These are phyloP conservation scores for Meira miltonrushii DNA, from an alignment of 1,284 basidiomycete genomes.

Conservation along the genomic window DNA sequence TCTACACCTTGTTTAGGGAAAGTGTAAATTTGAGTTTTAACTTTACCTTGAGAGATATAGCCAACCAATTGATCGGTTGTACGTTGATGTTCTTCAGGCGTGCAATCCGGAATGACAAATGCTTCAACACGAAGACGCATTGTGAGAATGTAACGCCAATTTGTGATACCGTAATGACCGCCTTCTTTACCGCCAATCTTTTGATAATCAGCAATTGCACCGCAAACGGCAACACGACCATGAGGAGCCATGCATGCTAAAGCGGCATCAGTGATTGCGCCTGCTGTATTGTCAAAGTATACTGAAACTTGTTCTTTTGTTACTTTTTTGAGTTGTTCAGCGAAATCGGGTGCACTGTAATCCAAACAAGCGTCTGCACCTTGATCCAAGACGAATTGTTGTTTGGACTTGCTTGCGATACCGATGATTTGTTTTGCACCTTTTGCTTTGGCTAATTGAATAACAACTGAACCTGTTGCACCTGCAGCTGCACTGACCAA, in stretches of 20 bases:
- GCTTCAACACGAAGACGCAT: not conserved
- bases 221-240: conserved; percentile 15
- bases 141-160: conserved; percentile 6
- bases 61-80: conserved; percentile 1
- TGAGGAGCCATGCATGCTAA: conserved; percentile 11
- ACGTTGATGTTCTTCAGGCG: not conserved
- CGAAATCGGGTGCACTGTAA: conserved; percentile 6
- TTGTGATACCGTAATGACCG: conserved; percentile 5
- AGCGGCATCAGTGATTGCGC: conserved; percentile 15
- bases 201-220: conserved; percentile 12
- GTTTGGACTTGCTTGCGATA: conserved; percentile 8
- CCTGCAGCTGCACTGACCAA: conserved; percentile 15
- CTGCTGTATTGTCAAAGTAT: conserved; percentile 18
- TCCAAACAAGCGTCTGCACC: conserved; percentile 16
- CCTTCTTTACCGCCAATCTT: conserved; percentile 1
- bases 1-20: conserved; percentile 11
- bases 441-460: conserved; percentile 10
- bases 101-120: not conserved
- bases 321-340: conserved; percentile 6
- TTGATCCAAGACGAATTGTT: conserved; percentile 8
- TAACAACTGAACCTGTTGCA: conserved; percentile 11
- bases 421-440: conserved; percentile 8
- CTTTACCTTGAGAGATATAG: conserved; percentile 8
- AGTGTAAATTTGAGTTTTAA: conserved; percentile 10
- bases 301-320: conserved; percentile 13